Evolutionary conservation across 179 eudicot species (phyloP).

Genomic region (Actinidia polygama): DNA sequence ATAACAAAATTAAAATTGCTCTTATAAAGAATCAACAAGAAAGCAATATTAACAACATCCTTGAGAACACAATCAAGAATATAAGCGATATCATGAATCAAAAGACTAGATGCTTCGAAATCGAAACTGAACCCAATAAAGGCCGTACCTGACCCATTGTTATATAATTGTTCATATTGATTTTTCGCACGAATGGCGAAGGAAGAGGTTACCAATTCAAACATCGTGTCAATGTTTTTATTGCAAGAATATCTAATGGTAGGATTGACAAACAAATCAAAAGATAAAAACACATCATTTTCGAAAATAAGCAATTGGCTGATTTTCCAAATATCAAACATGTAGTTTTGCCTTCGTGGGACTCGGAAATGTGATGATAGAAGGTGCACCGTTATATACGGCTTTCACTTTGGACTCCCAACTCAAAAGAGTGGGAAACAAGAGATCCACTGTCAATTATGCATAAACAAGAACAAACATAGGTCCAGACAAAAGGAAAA

Average conservation of each 20-base stretch:
- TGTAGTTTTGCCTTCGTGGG: constrained; percentile 59
- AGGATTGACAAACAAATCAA: constrained; percentile 32
- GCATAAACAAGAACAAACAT: constrained; percentile 18
- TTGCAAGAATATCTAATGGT: constrained; percentile 60
- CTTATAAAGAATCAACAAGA: too few relatives aligned
- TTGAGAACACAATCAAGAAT: too few relatives aligned
- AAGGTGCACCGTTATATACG: constrained; percentile 59
- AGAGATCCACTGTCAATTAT: constrained; percentile 56
- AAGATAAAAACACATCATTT: neutral
- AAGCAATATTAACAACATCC: too few relatives aligned
- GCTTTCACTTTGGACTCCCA: constrained; percentile 66
- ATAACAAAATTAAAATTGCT: too few relatives aligned
- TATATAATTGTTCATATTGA: neutral
- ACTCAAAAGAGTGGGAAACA: constrained; percentile 62
- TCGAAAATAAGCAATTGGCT: neutral
- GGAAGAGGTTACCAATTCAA: constrained; percentile 49
- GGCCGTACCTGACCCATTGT: too few relatives aligned
- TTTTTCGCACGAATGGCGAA: neutral
- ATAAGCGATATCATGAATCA: too few relatives aligned
- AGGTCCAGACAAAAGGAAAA: neutral
- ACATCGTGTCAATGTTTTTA: constrained; percentile 39
- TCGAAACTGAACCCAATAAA: too few relatives aligned
- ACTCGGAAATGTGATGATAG: constrained; percentile 60
- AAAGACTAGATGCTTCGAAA: too few relatives aligned
- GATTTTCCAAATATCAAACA: constrained; percentile 36